Evolutionary conservation across 768 basidiomycete species (phyloP).

Genomic region (Hypholoma sublateritium): DNA sequence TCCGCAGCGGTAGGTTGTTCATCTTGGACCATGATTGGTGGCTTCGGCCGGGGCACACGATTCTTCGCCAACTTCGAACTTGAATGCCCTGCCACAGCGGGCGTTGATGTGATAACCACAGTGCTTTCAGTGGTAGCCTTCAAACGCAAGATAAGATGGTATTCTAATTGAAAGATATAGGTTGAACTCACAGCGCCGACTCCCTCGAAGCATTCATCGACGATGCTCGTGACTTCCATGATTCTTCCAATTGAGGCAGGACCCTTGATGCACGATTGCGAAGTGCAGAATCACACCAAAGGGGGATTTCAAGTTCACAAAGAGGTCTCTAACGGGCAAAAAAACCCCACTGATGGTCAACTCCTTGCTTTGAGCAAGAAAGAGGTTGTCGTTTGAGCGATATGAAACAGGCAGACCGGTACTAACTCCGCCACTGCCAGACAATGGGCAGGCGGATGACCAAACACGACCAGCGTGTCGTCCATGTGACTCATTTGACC

Average conservation of each 20-base stretch:
- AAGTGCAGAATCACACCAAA: background rate
- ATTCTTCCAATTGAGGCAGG: constrained; percentile 6
- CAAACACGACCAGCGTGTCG: constrained; percentile 4
- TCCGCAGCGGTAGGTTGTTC: constrained; percentile 61
- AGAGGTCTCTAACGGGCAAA: background rate
- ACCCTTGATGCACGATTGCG: constrained; percentile 2
- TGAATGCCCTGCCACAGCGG: background rate
- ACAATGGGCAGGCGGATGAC: background rate
- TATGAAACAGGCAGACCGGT: background rate
- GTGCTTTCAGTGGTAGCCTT: background rate
- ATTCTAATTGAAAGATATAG: background rate
- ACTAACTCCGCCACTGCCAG: background rate
- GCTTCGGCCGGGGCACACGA: constrained; percentile 20
- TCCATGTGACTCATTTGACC: background rate
- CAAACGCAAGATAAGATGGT: background rate
- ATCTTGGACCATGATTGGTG: too few species aligned
- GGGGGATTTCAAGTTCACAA: background rate
- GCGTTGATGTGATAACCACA: background rate
- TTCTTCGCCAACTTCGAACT: constrained; percentile 1
- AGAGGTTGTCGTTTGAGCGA: background rate
- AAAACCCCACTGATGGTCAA: background rate
- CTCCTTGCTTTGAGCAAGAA: background rate
- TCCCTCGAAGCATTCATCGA: background rate
- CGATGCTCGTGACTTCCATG: background rate
- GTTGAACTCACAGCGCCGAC: background rate